Base-by-base conservation (phyloP, 1,284 basidiomycete species). In the Apiotrichum porosum region DNA sequence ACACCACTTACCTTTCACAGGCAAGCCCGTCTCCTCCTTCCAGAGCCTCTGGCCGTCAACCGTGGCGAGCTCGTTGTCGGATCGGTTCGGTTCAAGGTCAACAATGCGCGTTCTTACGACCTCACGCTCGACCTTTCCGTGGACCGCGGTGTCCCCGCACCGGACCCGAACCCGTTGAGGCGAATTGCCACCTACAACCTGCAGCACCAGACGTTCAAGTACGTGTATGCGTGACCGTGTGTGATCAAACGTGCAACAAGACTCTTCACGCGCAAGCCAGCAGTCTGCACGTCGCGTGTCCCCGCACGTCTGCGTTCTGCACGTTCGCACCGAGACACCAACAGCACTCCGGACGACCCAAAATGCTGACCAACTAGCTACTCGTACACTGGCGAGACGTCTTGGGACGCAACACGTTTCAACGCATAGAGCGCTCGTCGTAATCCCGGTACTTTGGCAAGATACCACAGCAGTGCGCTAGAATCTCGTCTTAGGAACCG, bases 41-140 rank as follows among this genome's bases (percentile, higher is more conserved):
- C 71, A 6, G 73, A 75, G 47, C 73, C 73, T 9, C 56, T 75
- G n/a, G 73, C 73, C 2, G 67, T 66, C 6, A 75, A 75, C 60
- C 65, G 66, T 30, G 63, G 62, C 12, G 68, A 72, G 43, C 56
- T 58, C 21, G 52, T 74, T 5, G 51, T 60, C 26, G 72, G 70
- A n/a, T 46, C 58, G 5, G 57, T 74, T 19, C 49, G 41, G 19
- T 62, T 57, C 47, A 61, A 57, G 53, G 67, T 66, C 30, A 72
- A 73, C 53, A 65, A 69, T 17, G 53, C 63, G 5, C 46, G 72
- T 12, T 72, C 69, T 18, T 74, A 74, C 51, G 69, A 74, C 52
- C 56, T 74, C 18, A 60, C 61, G 1, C 45, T 74, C 21, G 61
- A 71, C 18, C 43, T 74, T 6, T 40, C 50, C 17, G 59, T 72